These are phyloP conservation scores for Speleostelium caveatum DNA, from an alignment of 78 protist species.

Conservation along the genomic window DNA sequence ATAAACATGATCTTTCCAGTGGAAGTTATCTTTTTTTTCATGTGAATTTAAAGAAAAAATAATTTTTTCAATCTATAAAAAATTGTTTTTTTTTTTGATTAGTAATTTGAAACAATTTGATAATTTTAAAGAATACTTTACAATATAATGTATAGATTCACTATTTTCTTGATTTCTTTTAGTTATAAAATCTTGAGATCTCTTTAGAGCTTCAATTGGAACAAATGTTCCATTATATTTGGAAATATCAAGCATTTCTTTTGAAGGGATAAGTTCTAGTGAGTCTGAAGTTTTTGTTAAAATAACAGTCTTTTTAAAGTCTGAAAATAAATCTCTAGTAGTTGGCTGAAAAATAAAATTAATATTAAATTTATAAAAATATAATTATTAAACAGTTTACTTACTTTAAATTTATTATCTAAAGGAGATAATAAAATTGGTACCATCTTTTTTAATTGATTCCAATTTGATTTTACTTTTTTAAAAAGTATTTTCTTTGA, in stretches of 20 bases:
- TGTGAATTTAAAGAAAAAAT: background rate
- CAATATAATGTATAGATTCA: background rate
- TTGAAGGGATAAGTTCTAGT: background rate
- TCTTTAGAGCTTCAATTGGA: background rate
- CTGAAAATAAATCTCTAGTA: background rate
- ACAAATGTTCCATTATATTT: background rate
- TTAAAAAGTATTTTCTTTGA: background rate
- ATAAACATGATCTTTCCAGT: conserved; percentile 22
- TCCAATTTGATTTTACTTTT: background rate
- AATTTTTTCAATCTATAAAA: background rate
- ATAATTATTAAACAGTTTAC: background rate
- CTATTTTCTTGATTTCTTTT: background rate
- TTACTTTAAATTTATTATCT: conserved; percentile 26
- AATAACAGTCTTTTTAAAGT: conserved; percentile 10
- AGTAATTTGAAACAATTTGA: background rate
- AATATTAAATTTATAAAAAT: background rate
- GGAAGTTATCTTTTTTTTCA: conserved; percentile 17
- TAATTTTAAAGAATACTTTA: too few relatives aligned
- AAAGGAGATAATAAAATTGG: background rate
- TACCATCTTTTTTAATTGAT: background rate
- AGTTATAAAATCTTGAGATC: background rate
- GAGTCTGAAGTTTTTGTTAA: background rate
- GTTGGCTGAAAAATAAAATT: conserved; percentile 4
- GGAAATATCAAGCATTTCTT: background rate
- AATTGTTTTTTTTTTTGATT: background rate